These are phyloP conservation scores for Kwoniella newhampshirensis DNA, from an alignment of 768 basidiomycete species.

Conservation along the genomic window DNA sequence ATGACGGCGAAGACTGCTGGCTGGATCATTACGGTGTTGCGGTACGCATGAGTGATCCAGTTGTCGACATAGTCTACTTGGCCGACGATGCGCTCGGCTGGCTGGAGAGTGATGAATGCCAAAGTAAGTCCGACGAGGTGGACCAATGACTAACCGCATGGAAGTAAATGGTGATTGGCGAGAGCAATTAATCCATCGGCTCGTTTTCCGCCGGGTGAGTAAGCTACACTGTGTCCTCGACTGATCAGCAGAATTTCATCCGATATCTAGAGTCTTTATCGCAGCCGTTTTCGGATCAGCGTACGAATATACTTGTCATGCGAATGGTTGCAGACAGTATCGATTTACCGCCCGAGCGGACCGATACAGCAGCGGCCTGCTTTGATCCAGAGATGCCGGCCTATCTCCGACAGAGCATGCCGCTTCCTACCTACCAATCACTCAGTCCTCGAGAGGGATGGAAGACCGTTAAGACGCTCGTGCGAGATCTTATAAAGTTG, in stretches of 20 bases:
- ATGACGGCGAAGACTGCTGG: slow-evolving; percentile 69
- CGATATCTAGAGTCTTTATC: slow-evolving; percentile 4
- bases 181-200: slow-evolving; percentile 24
- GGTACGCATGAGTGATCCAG: slow-evolving; percentile 66
- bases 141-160: not conserved
- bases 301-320: slow-evolving; percentile 10
- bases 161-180: slow-evolving; percentile 27
- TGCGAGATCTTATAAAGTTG: slow-evolving; percentile 22
- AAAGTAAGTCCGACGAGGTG: slow-evolving; percentile 20
- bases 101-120: slow-evolving; percentile 54
- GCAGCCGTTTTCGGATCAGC: not conserved
- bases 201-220: slow-evolving; percentile 42
- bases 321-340: slow-evolving; percentile 5
- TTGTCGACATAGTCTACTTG: slow-evolving; percentile 59
- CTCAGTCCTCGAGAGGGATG: slow-evolving; percentile 19
- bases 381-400: slow-evolving; percentile 42
- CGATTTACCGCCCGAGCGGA: not conserved
- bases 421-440: slow-evolving; percentile 37
- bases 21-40: slow-evolving; percentile 82
- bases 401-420: slow-evolving; percentile 48
- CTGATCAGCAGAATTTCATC: slow-evolving; percentile 6
- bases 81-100: slow-evolving; percentile 67
- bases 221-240: not conserved
- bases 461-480: slow-evolving; percentile 17
- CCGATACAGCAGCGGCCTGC: not conserved